Conservation (phyloP, 2,329 filamentous ascomycete species). For the Boeremia lycopersici region DNA sequence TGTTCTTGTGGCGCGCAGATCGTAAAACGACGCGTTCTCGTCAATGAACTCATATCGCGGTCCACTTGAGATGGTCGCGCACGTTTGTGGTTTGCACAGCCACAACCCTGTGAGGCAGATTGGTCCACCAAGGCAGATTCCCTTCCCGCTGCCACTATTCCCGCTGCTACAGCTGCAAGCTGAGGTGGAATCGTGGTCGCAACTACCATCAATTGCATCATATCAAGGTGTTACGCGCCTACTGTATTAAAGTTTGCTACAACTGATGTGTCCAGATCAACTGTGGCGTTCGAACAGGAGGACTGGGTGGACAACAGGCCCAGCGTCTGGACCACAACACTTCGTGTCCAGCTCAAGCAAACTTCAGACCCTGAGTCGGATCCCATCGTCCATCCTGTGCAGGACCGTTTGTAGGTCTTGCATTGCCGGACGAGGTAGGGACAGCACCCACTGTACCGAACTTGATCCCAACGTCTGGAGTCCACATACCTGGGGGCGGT, state of each 20-base stretch:
- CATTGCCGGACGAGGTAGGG: constrained; percentile 37
- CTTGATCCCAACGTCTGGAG: constrained; percentile 78
- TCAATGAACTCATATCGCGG: constrained; percentile 15
- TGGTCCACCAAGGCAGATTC: constrained; percentile 28
- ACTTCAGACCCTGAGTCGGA: constrained; percentile 47
- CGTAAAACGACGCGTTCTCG: constrained; percentile 13
- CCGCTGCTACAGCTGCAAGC: constrained; percentile 7
- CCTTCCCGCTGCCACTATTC: constrained; percentile 7
- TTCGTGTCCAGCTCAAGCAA: constrained; percentile 32
- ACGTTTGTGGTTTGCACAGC: constrained; percentile 25
- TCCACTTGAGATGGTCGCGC: neutral
- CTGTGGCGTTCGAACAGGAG: neutral
- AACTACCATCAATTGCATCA: constrained; percentile 1
- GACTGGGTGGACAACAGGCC: neutral
- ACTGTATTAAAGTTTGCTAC: neutral
- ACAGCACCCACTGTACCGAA: constrained; percentile 66
- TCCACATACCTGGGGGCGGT: constrained; percentile 67
- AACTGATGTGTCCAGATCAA: neutral
- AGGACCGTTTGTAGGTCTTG: constrained; percentile 41
- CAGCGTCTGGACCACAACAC: neutral
- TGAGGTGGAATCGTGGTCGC: neutral
- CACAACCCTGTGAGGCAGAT: constrained; percentile 32
- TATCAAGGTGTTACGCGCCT: neutral
- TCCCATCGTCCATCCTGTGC: constrained; percentile 49
- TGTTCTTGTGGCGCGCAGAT: constrained; percentile 15